Conservation (phyloP, 2,329 filamentous ascomycete species). For the Pezicula carpinea region DNA sequence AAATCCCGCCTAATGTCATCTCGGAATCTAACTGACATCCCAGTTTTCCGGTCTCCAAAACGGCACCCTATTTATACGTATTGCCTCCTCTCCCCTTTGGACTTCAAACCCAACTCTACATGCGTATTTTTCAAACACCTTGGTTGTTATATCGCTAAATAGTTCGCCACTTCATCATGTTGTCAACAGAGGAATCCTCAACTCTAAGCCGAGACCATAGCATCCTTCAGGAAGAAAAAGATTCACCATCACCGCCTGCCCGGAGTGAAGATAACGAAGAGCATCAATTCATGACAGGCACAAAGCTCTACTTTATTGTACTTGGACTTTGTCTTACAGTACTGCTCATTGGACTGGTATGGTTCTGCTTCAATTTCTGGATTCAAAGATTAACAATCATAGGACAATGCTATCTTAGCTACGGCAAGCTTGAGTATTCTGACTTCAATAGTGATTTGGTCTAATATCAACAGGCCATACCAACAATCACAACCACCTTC, state of each 20-base stretch:
- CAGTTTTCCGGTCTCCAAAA: too few relatives aligned
- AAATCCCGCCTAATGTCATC: too few relatives aligned
- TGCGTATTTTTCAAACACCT: too few relatives aligned
- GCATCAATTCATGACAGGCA: conserved; percentile 8
- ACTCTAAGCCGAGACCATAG: neutral
- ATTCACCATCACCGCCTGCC: neutral
- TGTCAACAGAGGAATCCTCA: neutral
- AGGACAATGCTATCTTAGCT: conserved; percentile 18
- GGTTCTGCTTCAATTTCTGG: neutral
- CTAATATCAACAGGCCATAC: conserved; percentile 28
- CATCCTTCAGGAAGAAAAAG: neutral
- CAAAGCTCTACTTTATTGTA: conserved; percentile 9
- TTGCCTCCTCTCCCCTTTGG: neutral
- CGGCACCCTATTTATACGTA: neutral
- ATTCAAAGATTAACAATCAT: neutral
- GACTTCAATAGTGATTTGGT: neutral
- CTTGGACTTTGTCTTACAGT: conserved; percentile 13
- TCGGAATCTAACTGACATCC: too few relatives aligned
- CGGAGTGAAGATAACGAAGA: conserved; percentile 4
- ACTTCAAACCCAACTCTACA: too few relatives aligned
- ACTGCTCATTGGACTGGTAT: conserved; percentile 13
- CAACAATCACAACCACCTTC: conserved; percentile 32
- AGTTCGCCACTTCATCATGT: neutral
- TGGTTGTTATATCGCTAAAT: neutral
- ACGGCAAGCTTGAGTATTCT: conserved; percentile 5